phyloP scores from a whole-genome alignment of 2,329 filamentous ascomycete species.

The Fusarium lyarnte region DNA sequence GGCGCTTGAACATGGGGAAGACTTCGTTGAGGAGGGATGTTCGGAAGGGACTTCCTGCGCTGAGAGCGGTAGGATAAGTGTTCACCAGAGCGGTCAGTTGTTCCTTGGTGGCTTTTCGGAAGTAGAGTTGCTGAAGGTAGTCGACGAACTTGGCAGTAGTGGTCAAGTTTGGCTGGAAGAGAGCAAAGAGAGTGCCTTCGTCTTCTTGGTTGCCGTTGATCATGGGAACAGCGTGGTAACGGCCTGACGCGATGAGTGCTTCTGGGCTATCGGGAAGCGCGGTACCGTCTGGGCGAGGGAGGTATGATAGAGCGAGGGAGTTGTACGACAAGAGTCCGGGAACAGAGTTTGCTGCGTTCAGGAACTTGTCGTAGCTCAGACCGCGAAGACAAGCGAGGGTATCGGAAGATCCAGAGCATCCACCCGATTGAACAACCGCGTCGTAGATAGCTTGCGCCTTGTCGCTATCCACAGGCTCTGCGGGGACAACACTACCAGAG shows the following conservation, averaged over 20 bases:
- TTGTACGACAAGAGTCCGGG: slow-evolving; percentile 74
- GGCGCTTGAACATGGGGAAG: slow-evolving; percentile 80
- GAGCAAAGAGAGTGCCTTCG: slow-evolving; percentile 78
- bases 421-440: slow-evolving; percentile 65
- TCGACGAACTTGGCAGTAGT: slow-evolving; percentile 65
- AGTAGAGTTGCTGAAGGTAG: slow-evolving; percentile 71
- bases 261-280: slow-evolving; percentile 72
- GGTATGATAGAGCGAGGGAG: slow-evolving; percentile 75
- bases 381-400: slow-evolving; percentile 73
- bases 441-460: slow-evolving; percentile 75
- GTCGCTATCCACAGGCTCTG: slow-evolving; percentile 69
- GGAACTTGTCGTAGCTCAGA: slow-evolving; percentile 66
- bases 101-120: slow-evolving; percentile 61
- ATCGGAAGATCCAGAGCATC: slow-evolving; percentile 67
- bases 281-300: slow-evolving; percentile 76
- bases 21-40: slow-evolving; percentile 74
- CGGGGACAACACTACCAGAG: slow-evolving; percentile 71
- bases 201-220: slow-evolving; percentile 81
- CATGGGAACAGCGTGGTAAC: slow-evolving; percentile 60
- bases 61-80: slow-evolving; percentile 67
- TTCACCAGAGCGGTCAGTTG: slow-evolving; percentile 66
- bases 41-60: slow-evolving; percentile 75
- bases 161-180: slow-evolving; percentile 75
- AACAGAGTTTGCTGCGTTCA: slow-evolving; percentile 75
- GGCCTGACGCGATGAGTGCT: slow-evolving; percentile 59